Base-by-base conservation (phyloP, 2,329 filamentous ascomycete species). In the Apiospora kogelbergensis region DNA sequence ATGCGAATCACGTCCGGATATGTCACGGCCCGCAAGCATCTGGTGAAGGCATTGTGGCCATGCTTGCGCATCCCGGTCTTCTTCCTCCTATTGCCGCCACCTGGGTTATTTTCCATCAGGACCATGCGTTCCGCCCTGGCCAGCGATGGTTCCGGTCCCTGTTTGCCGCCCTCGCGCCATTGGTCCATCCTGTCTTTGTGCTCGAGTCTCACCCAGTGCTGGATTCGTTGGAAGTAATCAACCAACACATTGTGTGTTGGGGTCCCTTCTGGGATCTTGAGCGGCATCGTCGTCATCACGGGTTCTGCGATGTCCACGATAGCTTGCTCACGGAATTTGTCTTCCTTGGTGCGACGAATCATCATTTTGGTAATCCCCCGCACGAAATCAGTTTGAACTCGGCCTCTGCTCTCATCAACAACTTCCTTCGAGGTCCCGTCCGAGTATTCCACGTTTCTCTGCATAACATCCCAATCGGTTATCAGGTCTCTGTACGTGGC, bases 121-220 rank as follows among this genome's bases (percentile, higher is more conserved):
- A 53, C 2, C 11, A 13, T 24, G 6, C 3, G 24, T 30, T 53
- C 24, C 11, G 24, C 15, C 48, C 17, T 30, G 48, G 48, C 48
- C 6, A 17, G 13, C 15, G 3, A 2, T 6, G 48, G 24, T 5
- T 3, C 7, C 24, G 48, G 5, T 3, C 46, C 46, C 24, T 15
- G 0, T 7, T 3, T 0, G 13, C 45, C 45, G 4, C 4, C 4
- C 9, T 13, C 10, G 0, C 1, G 7, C 24, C 48, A 57, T 1
- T 17, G 2, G 11, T 7, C 0, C 15, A 30, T 9, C 11, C 20
- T 17, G 13, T 30, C 13, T 6, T 30, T 9, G 24, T 57, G 17
- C 9, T 17, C 5, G 13, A 3, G 5, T 6, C 3, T 1, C 15
- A 30, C 7, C 48, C 48, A 57, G 13, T 20, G 13, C 1, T 2